These are phyloP conservation scores for Curvularia lunata DNA, from an alignment of 2,329 filamentous ascomycete genomes.

Conservation along the genomic window DNA sequence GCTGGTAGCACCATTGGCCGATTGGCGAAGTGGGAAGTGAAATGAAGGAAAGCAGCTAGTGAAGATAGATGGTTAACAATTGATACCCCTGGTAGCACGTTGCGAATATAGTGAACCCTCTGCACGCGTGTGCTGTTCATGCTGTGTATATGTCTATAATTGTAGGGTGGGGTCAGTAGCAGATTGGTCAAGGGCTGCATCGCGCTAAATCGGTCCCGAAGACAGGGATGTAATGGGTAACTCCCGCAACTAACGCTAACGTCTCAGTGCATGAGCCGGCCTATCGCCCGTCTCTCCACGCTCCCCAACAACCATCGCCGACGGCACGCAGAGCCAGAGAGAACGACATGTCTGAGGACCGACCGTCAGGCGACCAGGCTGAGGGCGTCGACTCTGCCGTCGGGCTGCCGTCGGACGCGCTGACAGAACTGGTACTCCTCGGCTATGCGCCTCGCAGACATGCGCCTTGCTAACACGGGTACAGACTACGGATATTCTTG, in stretches of 20 bases:
- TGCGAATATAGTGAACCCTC: not conserved
- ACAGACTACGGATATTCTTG: slow-evolving; percentile 62
- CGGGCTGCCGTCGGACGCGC: slow-evolving; percentile 35
- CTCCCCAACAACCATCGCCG: slow-evolving; percentile 20
- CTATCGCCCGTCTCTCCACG: slow-evolving; percentile 21
- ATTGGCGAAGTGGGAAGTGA: slow-evolving; percentile 77
- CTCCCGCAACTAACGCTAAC: slow-evolving; percentile 30
- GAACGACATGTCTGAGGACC: slow-evolving; percentile 47
- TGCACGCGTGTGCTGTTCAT: slow-evolving; percentile 10
- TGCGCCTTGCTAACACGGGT: slow-evolving; percentile 35
- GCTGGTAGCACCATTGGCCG: slow-evolving; percentile 80
- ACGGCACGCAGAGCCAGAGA: slow-evolving; percentile 26
- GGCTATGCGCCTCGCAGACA: slow-evolving; percentile 13
- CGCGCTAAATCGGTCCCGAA: slow-evolving; percentile 23
- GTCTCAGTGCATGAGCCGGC: slow-evolving; percentile 27
- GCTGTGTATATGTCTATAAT: slow-evolving; percentile 1
- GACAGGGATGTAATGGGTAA: slow-evolving; percentile 23
- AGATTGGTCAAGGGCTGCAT: slow-evolving; percentile 12
- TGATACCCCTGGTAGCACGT: not conserved
- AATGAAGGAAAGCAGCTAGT: slow-evolving; percentile 46
- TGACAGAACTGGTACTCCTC: slow-evolving; percentile 41
- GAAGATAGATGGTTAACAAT: not conserved
- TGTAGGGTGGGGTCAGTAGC: slow-evolving; percentile 7
- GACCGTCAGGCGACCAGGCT: slow-evolving; percentile 37
- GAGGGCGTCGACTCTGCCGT: slow-evolving; percentile 36